These are phyloP conservation scores for Neurospora pannonica DNA, from an alignment of 495 filamentous ascomycete genomes.

Conservation along the genomic window DNA sequence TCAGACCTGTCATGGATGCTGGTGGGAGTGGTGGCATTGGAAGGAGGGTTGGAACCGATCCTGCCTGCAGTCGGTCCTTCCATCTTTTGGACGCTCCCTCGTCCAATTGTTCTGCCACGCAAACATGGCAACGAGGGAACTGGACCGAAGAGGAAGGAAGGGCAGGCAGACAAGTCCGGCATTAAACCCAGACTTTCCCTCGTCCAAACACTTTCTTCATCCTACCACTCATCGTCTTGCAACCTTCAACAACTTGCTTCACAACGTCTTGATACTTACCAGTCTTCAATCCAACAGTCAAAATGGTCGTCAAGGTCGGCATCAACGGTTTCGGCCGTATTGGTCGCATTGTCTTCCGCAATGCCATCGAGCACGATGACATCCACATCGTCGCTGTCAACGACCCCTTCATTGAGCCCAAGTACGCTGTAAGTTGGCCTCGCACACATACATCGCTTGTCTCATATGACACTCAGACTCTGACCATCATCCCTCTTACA, in stretches of 20 bases:
- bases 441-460: neutral
- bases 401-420: constrained; percentile 97
- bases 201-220: neutral
- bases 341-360: constrained; percentile 76
- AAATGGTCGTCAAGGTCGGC: constrained; percentile 61
- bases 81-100: neutral
- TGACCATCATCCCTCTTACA: constrained; percentile 27
- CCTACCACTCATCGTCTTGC: neutral
- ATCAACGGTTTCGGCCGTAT: constrained; percentile 99
- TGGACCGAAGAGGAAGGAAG: neutral
- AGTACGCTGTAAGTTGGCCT: constrained; percentile 81
- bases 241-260: neutral
- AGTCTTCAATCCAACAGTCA: constrained; percentile 13
- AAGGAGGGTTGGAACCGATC: neutral
- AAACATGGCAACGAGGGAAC: neutral
- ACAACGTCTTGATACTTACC: neutral
- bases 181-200: neutral
- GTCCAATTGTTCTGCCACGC: neutral
- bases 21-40: neutral
- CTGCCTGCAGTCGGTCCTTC: neutral
- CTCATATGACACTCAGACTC: constrained; percentile 3
- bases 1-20: neutral
- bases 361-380: constrained; percentile 73
- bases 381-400: constrained; percentile 93
- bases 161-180: neutral